Percentiles rank a stretch among this genome's conserved stretches.
Evolutionary conservation across 331 rosid species (phyloP).

Genomic region (Stylosanthes scabra): DNA sequence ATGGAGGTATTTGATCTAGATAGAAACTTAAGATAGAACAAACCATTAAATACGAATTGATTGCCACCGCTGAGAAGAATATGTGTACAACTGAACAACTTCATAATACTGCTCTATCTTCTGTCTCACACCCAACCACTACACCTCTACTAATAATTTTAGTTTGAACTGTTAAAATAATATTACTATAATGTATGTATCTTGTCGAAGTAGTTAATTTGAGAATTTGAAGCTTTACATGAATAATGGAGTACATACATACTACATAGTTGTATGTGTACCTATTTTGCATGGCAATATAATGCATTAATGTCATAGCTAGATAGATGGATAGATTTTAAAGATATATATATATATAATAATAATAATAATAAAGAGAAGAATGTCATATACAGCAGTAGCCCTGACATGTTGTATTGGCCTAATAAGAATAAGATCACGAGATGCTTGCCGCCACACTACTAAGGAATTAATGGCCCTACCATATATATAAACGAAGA

Average conservation of each 20-base stretch:
- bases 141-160: not conserved
- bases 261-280: not conserved
- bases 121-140: conserved; percentile 33
- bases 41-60: conserved; percentile 26
- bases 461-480: no score
- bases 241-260: no score
- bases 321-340: no score
- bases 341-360: not conserved
- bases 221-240: no score
- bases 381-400: conserved; percentile 15
- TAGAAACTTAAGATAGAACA: not conserved
- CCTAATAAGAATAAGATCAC: conserved; percentile 42
- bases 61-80: conserved; percentile 10
- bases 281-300: not conserved
- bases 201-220: no score
- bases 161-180: no score
- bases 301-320: no score
- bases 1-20: not conserved
- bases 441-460: conserved; percentile 43
- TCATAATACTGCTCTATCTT: conserved; percentile 28
- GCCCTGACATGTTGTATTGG: conserved; percentile 28
- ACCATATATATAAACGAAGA: no score
- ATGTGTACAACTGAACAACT: not conserved
- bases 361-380: not conserved
- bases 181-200: no score